Evolutionary conservation across 1,139 yeast species (phyloP).

Genomic region (Geotrichum macrosporum): DNA sequence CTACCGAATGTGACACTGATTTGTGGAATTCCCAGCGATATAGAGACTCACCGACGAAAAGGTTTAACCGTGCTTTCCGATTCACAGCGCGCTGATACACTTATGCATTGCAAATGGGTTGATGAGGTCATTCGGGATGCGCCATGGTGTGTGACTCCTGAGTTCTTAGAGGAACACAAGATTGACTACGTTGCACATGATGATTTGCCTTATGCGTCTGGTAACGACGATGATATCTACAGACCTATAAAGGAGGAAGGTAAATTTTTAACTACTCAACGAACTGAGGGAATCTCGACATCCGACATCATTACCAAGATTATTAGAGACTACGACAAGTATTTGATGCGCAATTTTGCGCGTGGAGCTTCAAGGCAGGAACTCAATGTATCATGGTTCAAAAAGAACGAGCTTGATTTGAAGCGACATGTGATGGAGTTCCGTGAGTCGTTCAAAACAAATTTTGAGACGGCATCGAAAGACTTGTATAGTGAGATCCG

Average conservation of each 20-base stretch:
- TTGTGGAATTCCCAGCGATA: conserved; percentile 88
- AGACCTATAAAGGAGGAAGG: conserved; percentile 87
- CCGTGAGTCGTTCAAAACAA: conserved; percentile 76
- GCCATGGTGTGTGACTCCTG: conserved; percentile 91
- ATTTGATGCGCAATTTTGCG: conserved; percentile 92
- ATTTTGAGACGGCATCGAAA: conserved; percentile 68
- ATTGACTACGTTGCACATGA: conserved; percentile 98
- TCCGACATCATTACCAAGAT: conserved; percentile 93
- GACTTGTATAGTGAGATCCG: conserved; percentile 79
- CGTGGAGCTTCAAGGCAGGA: conserved; percentile 97
- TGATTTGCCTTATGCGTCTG: conserved; percentile 88
- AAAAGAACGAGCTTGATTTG: conserved; percentile 91
- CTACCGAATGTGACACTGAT: conserved; percentile 55
- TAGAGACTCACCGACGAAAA: conserved; percentile 84
- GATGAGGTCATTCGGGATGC: conserved; percentile 93
- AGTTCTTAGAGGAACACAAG: conserved; percentile 68
- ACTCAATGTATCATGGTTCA: conserved; percentile 92
- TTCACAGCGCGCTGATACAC: conserved; percentile 80
- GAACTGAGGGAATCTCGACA: conserved; percentile 95
- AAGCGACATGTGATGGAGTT: conserved; percentile 86
- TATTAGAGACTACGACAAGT: conserved; percentile 92
- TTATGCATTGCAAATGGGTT: conserved; percentile 92
- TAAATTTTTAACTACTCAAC: conserved; percentile 86
- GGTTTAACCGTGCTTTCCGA: conserved; percentile 90
- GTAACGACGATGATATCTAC: conserved; percentile 84